Base-by-base conservation (phyloP, 345 rosid species). In the Combretum micranthum region DNA sequence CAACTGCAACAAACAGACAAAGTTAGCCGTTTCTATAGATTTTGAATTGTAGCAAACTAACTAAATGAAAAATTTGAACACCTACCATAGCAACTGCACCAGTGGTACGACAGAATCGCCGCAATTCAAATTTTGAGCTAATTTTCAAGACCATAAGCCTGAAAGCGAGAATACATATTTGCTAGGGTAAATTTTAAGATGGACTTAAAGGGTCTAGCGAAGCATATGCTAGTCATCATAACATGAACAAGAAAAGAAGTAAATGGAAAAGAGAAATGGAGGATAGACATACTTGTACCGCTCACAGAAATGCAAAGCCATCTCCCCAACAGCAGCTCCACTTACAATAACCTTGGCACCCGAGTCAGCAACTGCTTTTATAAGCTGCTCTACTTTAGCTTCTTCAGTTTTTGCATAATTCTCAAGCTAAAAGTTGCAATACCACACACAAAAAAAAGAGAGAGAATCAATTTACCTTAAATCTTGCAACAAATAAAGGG, bases 231-330 rank as follows among this genome's bases (percentile, higher is more conserved):
- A 32, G 10, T 11, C 39, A 32, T 7, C 2, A 32, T 7, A 20
- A 50, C 7, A 20, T 50, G 26, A 14, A 50, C 25, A 22, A 20
- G 21, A 16, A 15, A 20, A 13, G 23, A 8, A 50, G 26, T 32
- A 26, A 55, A 58, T n/a, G 23, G 9, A 43, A 23, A 55, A 26
- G 48, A 49, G 43, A 21, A 18, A 56, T 15, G 25, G 32, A 44
- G 56, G 15, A 12, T 39, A 55, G 62, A 44, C 68, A 43, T 87
- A 94, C 99, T 87, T 87, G 83, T 87, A 94, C 60, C 96, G 99
- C 78, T 94, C 97, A 64, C 99, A 90, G 72, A 90, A 94, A 80
- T 94, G 99, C 64, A 94, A 73, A 39, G 99, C 97, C 97, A 94
- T 94, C 77, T 94, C 96, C 67, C 99, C 99, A 69, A 94, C 85